Evolutionary conservation across 768 basidiomycete species (phyloP).

Genomic region (Baorangia bicolor): DNA sequence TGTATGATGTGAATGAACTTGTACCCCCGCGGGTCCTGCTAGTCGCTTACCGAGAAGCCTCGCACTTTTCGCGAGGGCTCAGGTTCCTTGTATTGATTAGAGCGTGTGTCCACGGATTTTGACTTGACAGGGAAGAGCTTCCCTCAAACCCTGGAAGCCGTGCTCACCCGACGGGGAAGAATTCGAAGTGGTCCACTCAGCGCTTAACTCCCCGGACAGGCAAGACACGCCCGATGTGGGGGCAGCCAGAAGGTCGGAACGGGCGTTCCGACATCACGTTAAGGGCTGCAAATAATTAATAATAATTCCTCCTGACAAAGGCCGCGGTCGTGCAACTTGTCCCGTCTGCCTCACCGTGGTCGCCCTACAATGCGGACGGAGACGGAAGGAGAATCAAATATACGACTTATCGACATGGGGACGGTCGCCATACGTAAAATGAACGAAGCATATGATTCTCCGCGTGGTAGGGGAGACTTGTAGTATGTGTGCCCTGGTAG

Average conservation of each 20-base stretch:
- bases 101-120: constrained; percentile 17
- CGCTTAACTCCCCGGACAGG: constrained; percentile 25
- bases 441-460: constrained; percentile 2
- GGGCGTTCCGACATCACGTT: constrained; percentile 14
- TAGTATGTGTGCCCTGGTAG: not conserved
- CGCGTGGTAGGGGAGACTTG: not conserved
- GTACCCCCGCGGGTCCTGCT: constrained; percentile 18
- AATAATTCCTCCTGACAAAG: not conserved
- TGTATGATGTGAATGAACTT: constrained; percentile 4
- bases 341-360: constrained; percentile 15
- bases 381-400: constrained; percentile 11
- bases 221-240: constrained; percentile 1
- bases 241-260: constrained; percentile 7
- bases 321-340: not conserved
- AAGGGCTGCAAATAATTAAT: not conserved
- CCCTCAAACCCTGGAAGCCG: constrained; percentile 17
- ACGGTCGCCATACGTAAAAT: constrained; percentile 9
- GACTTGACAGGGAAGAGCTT: constrained; percentile 4
- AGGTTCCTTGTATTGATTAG: constrained; percentile 13
- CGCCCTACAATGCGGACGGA: constrained; percentile 10
- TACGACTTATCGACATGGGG: constrained; percentile 17
- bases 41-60: constrained; percentile 19
- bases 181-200: not conserved
- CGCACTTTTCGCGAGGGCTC: constrained; percentile 14
- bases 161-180: constrained; percentile 3